Conservation (phyloP, 2,329 filamentous ascomycete genomes). For the Stagonosporopsis tanaceti region DNA sequence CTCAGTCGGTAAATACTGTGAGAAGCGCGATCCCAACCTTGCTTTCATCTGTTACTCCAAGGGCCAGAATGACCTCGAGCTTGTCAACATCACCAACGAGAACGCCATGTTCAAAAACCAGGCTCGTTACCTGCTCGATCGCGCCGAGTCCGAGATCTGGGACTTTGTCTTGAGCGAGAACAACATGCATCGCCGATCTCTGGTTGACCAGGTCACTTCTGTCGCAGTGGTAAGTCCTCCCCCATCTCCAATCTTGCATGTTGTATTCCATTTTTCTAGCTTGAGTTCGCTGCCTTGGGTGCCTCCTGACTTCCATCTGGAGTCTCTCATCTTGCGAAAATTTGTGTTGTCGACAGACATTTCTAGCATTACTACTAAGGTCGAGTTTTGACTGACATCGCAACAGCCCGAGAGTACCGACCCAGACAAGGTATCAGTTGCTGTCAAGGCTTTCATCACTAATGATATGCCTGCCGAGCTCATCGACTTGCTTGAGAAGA, state of each 20-base stretch:
- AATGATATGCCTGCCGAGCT: constrained; percentile 92
- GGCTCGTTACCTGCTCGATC: constrained; percentile 90
- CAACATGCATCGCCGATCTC: constrained; percentile 91
- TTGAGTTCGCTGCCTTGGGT: not conserved
- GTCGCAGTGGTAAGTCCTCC: constrained; percentile 72
- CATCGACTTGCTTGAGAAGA: constrained; percentile 98
- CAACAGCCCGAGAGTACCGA: constrained; percentile 68
- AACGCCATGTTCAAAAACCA: constrained; percentile 99
- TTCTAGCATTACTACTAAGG: not conserved
- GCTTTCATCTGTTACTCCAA: constrained; percentile 95
- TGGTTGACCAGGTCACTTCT: constrained; percentile 95
- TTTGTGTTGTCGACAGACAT: not conserved
- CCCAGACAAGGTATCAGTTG: constrained; percentile 92
- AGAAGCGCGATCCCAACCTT: constrained; percentile 96
- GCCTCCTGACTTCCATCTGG: not conserved
- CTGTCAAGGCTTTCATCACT: constrained; percentile 90
- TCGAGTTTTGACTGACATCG: not conserved
- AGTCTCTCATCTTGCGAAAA: not conserved
- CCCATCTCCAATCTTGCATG: not conserved
- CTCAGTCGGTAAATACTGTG: constrained; percentile 94
- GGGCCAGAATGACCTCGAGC: constrained; percentile 95
- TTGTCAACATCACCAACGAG: constrained; percentile 98
- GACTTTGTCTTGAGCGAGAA: constrained; percentile 92
- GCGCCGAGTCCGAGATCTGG: constrained; percentile 91
- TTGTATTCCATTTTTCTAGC: no score